Percentiles rank a stretch among this genome's conserved stretches.
Conservation (phyloP, 2,329 filamentous ascomycete genomes). For the Paecilomyces fulvus region DNA sequence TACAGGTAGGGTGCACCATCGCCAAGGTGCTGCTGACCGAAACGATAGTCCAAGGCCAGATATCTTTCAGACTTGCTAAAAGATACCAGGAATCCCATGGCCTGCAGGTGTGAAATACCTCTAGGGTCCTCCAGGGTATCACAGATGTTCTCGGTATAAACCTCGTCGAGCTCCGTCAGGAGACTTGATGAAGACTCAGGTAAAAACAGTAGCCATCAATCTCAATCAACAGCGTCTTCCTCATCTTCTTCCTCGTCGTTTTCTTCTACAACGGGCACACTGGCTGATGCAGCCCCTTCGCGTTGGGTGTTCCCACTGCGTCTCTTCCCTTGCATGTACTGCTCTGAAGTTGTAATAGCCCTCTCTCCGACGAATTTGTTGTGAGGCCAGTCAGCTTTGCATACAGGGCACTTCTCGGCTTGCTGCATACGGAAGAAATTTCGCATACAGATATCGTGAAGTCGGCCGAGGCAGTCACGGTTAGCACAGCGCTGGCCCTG, state of each 20-base stretch:
- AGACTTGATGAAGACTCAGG: too few species aligned
- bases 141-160: too few species aligned
- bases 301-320: constrained; percentile 12
- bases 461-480: constrained; percentile 56
- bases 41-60: background rate
- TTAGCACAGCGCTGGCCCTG: constrained; percentile 67
- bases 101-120: too few species aligned
- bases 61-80: background rate
- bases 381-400: constrained; percentile 44
- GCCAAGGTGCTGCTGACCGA: background rate
- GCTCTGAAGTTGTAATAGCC: constrained; percentile 30
- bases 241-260: background rate
- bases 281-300: background rate
- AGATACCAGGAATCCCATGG: background rate
- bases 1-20: background rate
- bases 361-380: constrained; percentile 47
- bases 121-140: too few species aligned
- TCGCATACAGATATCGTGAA: constrained; percentile 69
- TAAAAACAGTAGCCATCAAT: background rate
- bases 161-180: too few species aligned
- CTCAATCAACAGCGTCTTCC: background rate
- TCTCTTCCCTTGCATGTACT: constrained; percentile 17
- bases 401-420: constrained; percentile 55
- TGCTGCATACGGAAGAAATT: constrained; percentile 63
- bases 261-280: background rate